phyloP scores from a whole-genome alignment of 2,329 filamentous ascomycete genomes.

The Botrytis hyacinthi region DNA sequence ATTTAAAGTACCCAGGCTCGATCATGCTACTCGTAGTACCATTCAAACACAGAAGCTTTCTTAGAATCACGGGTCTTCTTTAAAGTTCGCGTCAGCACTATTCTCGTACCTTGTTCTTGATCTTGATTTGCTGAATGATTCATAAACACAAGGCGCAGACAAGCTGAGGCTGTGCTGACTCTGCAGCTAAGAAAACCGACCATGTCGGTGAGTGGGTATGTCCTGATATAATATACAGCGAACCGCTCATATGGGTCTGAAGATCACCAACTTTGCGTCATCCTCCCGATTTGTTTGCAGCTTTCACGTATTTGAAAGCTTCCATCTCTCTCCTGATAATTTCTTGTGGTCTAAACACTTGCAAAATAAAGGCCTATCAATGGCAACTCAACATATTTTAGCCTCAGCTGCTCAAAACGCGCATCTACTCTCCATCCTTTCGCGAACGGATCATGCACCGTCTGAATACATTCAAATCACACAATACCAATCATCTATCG shows the following conservation, averaged over 20 bases:
- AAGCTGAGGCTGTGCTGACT: slow-evolving; percentile 3
- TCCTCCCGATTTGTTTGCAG: background rate
- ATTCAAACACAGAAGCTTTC: background rate
- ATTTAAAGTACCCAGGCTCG: background rate
- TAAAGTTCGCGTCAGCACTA: background rate
- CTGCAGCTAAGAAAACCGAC: background rate
- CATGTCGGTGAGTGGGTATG: background rate
- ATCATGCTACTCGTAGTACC: background rate
- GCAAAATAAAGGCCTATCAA: background rate
- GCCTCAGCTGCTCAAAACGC: slow-evolving; percentile 12
- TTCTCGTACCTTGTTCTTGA: background rate
- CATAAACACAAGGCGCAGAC: slow-evolving; percentile 9
- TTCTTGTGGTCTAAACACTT: background rate
- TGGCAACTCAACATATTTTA: slow-evolving; percentile 18
- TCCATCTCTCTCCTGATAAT: background rate
- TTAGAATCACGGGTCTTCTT: background rate
- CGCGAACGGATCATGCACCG: slow-evolving; percentile 49
- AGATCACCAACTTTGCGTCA: background rate
- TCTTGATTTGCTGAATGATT: background rate
- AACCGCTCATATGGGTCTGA: background rate
- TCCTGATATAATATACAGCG: background rate
- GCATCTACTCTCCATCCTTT: slow-evolving; percentile 45
- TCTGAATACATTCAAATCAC: slow-evolving; percentile 47
- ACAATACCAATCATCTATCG: slow-evolving; percentile 47
- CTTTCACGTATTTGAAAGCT: background rate